Evolutionary conservation across 345 rosid species (phyloP), one percentile per base, ranked within the genome.

Genomic region (Corchorus olitorius): DNA sequence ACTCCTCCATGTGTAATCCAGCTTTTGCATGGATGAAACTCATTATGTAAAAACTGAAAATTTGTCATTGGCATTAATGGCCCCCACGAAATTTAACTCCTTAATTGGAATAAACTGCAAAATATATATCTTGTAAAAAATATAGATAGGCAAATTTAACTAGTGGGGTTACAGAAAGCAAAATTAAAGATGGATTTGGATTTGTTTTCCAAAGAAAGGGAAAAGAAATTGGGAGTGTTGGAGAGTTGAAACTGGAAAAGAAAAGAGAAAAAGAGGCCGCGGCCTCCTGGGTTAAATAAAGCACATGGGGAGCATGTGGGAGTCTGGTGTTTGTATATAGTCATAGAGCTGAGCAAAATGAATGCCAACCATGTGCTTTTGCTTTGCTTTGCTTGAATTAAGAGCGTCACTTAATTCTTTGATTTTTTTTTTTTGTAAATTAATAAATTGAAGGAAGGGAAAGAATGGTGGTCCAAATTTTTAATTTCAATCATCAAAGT

Each of bases 251-350:
- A 45, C 62, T 48, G 78, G 48, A 49, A 76, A 33, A 62, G 66
- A 20, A 13, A 20, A 22, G 19, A 43, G 22, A 2, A 49, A 53
- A 74, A 27, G 49, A 65, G 19, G 27, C n/a, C n/a, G 27, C 27
- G 27, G 27, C 27, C 27, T 27, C 27, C 27, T 27, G 27, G 54
- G 2, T 69, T 60, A 59, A 83, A 73, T 80, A 80, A 48, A 76
- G 83, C 87, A 86, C 87, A 80, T 86, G 87, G 84, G 81, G 66
- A 4, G 87, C 84, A 78, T 71, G 83, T 86, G 85, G 70, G 70
- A 10, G 34, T 41, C 66, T 70, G 76, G 22, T 77, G 79, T 79
- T 63, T 75, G 65, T 56, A 37, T 61, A 76, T 72, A 41, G 19
- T 35, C 49, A 27, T 8, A 39, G 43, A 39, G 12, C 83, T 76